These are phyloP conservation scores for Phialocephala subalpina DNA, from an alignment of 2,329 filamentous ascomycete species.

Conservation along the genomic window DNA sequence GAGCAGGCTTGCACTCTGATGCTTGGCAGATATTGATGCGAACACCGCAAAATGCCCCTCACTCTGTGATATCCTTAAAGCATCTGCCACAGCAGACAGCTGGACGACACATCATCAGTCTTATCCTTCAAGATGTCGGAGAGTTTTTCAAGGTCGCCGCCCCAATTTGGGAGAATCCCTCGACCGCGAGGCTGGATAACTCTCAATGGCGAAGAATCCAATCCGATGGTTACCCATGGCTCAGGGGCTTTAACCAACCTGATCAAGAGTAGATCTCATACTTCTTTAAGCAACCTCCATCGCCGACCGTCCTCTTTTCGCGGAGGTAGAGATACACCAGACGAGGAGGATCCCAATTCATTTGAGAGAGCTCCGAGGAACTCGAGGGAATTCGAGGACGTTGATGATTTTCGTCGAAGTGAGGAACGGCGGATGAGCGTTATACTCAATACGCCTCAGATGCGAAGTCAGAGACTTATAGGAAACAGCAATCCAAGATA, in stretches of 20 bases:
- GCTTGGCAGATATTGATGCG: not conserved
- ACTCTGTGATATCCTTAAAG: not conserved
- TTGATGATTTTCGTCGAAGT: constrained; percentile 36
- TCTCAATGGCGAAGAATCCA: constrained; percentile 38
- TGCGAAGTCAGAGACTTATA: constrained; percentile 86
- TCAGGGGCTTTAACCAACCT: constrained; percentile 39
- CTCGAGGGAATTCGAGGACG: constrained; percentile 31
- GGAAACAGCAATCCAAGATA: constrained; percentile 89
- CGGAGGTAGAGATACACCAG: constrained; percentile 31
- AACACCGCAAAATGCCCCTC: not conserved
- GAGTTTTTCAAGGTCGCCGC: constrained; percentile 30
- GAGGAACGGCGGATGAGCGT: constrained; percentile 67
- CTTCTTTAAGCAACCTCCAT: constrained; percentile 33
- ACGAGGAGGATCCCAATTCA: constrained; percentile 37
- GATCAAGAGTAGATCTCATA: constrained; percentile 41
- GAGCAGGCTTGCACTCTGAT: not conserved
- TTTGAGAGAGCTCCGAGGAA: constrained; percentile 26
- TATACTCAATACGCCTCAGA: constrained; percentile 72
- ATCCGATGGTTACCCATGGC: constrained; percentile 43
- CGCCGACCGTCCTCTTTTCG: constrained; percentile 32
- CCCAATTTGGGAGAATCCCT: constrained; percentile 33
- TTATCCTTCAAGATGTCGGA: constrained; percentile 19
- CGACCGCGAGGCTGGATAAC: constrained; percentile 39
- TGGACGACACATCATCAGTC: not conserved
- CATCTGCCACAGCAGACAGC: not conserved